Evolutionary conservation across 768 basidiomycete genomes (phyloP).

Genomic region (Trametes meyenii): DNA sequence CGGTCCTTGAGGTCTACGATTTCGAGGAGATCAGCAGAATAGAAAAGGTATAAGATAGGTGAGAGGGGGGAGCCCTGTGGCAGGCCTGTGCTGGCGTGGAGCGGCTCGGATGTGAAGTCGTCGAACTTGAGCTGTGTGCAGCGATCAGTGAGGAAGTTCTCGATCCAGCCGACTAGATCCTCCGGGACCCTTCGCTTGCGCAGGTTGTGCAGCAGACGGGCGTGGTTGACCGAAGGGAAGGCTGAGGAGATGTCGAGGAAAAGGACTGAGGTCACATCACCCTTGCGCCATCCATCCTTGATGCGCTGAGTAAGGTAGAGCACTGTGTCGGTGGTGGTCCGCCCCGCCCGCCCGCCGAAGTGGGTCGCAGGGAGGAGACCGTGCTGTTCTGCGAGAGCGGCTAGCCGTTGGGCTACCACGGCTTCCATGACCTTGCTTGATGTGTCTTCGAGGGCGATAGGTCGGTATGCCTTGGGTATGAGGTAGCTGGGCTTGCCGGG

Average conservation of each 20-base stretch:
- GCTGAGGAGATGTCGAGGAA: slow-evolving; percentile 49
- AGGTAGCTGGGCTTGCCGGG: slow-evolving; percentile 40
- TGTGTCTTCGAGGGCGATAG: slow-evolving; percentile 39
- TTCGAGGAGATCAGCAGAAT: slow-evolving; percentile 32
- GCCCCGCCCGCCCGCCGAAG: slow-evolving; percentile 43
- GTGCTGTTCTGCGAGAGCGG: slow-evolving; percentile 32
- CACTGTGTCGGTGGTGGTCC: slow-evolving; percentile 41
- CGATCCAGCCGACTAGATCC: slow-evolving; percentile 25
- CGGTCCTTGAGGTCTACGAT: slow-evolving; percentile 17
- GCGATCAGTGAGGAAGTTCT: slow-evolving; percentile 5
- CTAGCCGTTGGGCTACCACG: slow-evolving; percentile 30
- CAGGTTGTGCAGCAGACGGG: slow-evolving; percentile 38
- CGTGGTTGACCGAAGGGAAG: slow-evolving; percentile 42
- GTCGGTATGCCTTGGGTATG: slow-evolving; percentile 38
- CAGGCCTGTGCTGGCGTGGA: slow-evolving; percentile 22
- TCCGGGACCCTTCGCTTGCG: slow-evolving; percentile 32
- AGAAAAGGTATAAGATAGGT: slow-evolving; percentile 36
- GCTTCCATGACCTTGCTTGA: slow-evolving; percentile 34
- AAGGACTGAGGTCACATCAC: slow-evolving; percentile 39
- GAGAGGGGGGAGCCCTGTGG: slow-evolving; percentile 39
- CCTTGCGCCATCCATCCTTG: slow-evolving; percentile 39
- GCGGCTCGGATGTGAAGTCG: slow-evolving; percentile 18
- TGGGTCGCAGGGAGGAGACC: slow-evolving; percentile 39
- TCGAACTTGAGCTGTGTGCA: slow-evolving; percentile 20
- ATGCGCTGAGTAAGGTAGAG: slow-evolving; percentile 35